Conservation (phyloP, 352 stramenopile genomes). For the Phytophthora cactorum region DNA sequence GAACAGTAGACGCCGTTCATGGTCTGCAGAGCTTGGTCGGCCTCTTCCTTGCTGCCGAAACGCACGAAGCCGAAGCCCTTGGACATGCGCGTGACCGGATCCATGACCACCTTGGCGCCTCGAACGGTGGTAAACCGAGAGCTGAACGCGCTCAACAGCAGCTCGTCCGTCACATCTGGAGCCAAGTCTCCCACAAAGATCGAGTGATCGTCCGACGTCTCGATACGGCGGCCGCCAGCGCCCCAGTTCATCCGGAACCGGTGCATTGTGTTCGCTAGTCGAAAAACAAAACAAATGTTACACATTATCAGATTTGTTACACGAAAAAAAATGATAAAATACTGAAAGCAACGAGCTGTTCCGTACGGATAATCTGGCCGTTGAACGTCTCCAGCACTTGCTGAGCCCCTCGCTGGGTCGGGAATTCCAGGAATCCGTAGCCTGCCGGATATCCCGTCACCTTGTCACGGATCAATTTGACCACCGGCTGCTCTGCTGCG, state of each 20-base stretch:
- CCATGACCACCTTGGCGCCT: constrained; percentile 91
- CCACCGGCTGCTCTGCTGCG: constrained; percentile 78
- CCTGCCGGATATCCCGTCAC: constrained; percentile 87
- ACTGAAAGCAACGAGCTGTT: neutral
- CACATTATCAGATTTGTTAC: constrained; percentile 19
- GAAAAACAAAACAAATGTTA: constrained; percentile 1
- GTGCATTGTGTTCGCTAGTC: constrained; percentile 85
- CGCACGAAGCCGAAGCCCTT: constrained; percentile 94
- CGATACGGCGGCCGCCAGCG: constrained; percentile 84
- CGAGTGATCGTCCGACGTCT: constrained; percentile 86
- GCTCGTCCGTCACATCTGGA: constrained; percentile 89
- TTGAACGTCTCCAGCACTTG: constrained; percentile 89
- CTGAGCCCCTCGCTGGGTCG: constrained; percentile 79
- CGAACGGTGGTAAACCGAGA: constrained; percentile 82
- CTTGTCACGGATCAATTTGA: constrained; percentile 93
- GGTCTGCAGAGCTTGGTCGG: constrained; percentile 85
- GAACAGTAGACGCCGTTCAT: constrained; percentile 93
- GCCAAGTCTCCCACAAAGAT: constrained; percentile 93
- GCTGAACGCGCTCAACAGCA: constrained; percentile 87
- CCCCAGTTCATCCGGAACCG: constrained; percentile 94
- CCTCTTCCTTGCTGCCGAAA: constrained; percentile 89
- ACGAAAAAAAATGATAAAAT: neutral
- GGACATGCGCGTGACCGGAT: constrained; percentile 87
- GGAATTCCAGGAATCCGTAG: constrained; percentile 94
- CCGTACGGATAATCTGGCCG: constrained; percentile 84